These are phyloP conservation scores for Lipomyces oligophaga DNA, from an alignment of 805 yeast species.

Conservation along the genomic window DNA sequence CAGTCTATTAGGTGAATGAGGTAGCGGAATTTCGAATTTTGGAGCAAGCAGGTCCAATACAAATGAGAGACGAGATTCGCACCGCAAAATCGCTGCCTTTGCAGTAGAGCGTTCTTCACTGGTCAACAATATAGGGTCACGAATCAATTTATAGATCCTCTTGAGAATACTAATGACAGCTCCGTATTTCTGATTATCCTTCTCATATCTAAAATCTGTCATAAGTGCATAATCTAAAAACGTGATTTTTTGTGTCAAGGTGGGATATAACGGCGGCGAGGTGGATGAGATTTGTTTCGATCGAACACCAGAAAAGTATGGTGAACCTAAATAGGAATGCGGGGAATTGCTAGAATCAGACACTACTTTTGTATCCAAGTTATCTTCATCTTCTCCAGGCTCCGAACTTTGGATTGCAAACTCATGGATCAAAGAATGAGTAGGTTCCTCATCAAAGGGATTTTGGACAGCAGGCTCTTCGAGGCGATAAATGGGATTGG, in stretches of 20 bases:
- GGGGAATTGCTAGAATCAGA: no score
- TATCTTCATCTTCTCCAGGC: not conserved
- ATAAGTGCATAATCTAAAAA: conserved; percentile 17
- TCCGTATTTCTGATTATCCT: conserved; percentile 11
- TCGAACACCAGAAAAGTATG: no score
- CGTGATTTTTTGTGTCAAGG: conserved; percentile 1
- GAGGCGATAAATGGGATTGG: conserved; percentile 16
- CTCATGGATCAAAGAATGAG: not conserved
- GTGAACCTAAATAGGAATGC: no score
- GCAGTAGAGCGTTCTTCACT: conserved; percentile 23
- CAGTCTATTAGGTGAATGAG: no score
- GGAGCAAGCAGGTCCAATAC: no score
- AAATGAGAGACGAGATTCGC: conserved; percentile 22
- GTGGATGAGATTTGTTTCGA: no score
- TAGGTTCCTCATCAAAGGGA: no score
- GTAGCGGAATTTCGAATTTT: no score
- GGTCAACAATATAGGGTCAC: conserved; percentile 18
- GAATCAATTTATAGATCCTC: conserved; percentile 10
- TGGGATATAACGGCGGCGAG: no score
- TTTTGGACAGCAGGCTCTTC: no score
- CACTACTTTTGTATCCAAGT: not conserved
- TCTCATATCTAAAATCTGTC: conserved; percentile 11
- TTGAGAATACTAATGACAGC: conserved; percentile 3
- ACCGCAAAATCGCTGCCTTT: conserved; percentile 12
- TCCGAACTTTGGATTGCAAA: not conserved